Base-by-base conservation (phyloP, 208 protist species). In the Wallacemonas collosoma region DNA sequence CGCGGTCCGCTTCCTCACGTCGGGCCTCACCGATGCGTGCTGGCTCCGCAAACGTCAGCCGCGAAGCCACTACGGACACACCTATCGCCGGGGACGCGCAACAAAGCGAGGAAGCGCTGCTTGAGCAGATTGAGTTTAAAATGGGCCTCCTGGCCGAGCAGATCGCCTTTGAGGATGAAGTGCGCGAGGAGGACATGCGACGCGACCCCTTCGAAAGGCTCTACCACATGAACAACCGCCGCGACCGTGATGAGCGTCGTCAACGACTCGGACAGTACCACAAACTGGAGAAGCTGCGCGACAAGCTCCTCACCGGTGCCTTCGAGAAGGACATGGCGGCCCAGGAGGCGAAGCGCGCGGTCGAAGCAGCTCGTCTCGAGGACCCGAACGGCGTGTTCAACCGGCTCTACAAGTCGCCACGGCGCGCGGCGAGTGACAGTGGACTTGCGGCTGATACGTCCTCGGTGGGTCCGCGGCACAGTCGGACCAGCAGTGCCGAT, bases 221-320 rank as follows among this genome's bases (percentile, higher is more conserved):
- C 40, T 95, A 95, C 77, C 86, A 93, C 75, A 81, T 91, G 63
- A 95, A 93, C 79, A 95, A 95, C 72, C 81, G 84, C 39, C 82
- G 85, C 4, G 87, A 94, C 56, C 82, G 83, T 39, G 86, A 93
- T 39, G 82, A 91, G 64, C 86, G 88, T 1, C 80, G 82, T 2
- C 56, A 76, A 47, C 81, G 80, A 43, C 57, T 89, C 35, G 74
- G 76, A 2, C 82, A 88, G 62, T 85, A 86, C 41, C 68, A 84
- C 70, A 79, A 68, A 2, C 78, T 95, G 14, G 72, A 87, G 48
- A 78, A 74, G 17, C 79, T 89, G n/a, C 80, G 79, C 35, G 72
- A 85, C 40, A 75, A 77, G 35, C 71, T 96, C 41, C 38, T 91
- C 35, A 77, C 67, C 3, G 88, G 90, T 38, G 72, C 76, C 0